Base-by-base conservation (phyloP, 352 stramenopile genomes). In the Globisporangium uncinulatum region DNA sequence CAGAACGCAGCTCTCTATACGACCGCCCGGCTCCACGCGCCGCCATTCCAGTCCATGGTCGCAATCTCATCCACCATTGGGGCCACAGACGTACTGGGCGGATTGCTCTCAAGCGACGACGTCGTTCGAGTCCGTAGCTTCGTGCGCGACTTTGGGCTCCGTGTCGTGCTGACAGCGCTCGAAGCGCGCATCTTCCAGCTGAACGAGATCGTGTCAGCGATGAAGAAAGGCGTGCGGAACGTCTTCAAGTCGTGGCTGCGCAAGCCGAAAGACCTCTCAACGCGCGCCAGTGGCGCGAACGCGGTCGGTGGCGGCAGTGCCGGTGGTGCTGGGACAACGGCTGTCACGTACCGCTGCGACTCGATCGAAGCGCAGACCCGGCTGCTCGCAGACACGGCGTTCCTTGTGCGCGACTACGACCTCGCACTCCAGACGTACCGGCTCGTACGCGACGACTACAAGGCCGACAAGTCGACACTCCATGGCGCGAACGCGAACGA, bases 151-250 rank as follows among this genome's bases (percentile, higher is more conserved):
- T 84, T 97, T 45, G 83, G 74, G 4, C 56, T 91, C 42, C 78
- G 75, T 9, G 91, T 92, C 48, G 72, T 97, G 46, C 51, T 97
- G 17, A 82, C 84, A 3, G 70, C 78, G 36, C 75, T 97, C 10
- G 89, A 97, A 51, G 59, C 76, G 41, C 87, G 86, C 6, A 83
- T 97, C 29, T 81, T 87, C 20, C 79, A 90, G 56, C 63, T 97
- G 3, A 96, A 97, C 57, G 80, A 94, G 55, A 72, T 87, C 29
- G 88, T 97, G 6, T 94, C 85, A 4, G 87, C 83, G 7, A 91
- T 90, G 71, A 92, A 94, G 45, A 97, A 97, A 51, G 89, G 89
- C 34, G 83, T 97, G 47, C 96, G 96, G 60, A 97, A 97, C 54
- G 81, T 96, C 19, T 88, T 96, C 59, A 95, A 95, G 66, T 96